Evolutionary conservation across 2,329 filamentous ascomycete species (phyloP).

Genomic region (Colletotrichum chrysophilum): DNA sequence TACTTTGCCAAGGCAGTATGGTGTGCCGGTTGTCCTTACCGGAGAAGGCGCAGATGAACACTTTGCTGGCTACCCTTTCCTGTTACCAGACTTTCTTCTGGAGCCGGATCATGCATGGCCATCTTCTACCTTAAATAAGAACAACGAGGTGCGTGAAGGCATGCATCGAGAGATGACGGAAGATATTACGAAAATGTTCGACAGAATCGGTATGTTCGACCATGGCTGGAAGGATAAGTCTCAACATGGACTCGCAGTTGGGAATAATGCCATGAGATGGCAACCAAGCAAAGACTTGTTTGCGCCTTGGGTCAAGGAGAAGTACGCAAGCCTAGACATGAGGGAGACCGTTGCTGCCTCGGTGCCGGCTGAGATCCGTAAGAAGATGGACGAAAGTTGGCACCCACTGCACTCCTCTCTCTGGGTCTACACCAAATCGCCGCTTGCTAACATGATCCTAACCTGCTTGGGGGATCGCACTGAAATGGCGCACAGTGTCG

Average conservation of each 20-base stretch:
- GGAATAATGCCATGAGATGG: not conserved
- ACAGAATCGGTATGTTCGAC: constrained; percentile 9
- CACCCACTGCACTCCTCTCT: constrained; percentile 31
- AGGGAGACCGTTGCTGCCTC: not conserved
- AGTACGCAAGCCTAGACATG: not conserved
- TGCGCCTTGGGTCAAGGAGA: constrained; percentile 8
- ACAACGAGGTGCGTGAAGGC: not conserved
- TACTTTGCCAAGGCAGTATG: constrained; percentile 45
- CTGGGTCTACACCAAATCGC: constrained; percentile 28
- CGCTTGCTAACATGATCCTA: constrained; percentile 32
- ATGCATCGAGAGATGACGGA: constrained; percentile 5
- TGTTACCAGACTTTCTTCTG: constrained; percentile 50
- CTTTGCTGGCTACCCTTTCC: constrained; percentile 57
- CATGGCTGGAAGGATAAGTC: not conserved
- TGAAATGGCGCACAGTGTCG: constrained; percentile 42
- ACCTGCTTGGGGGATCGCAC: constrained; percentile 35
- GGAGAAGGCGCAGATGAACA: constrained; percentile 59
- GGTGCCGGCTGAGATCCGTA: constrained; percentile 15
- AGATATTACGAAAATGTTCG: constrained; percentile 12
- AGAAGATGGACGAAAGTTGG: constrained; percentile 30
- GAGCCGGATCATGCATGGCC: constrained; percentile 48
- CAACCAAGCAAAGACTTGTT: not conserved
- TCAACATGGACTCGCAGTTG: not conserved
- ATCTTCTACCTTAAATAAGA: constrained; percentile 12
- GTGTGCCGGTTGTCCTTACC: constrained; percentile 59